Conservation (phyloP, 371 early-diverging fungal species). For the Chytridium lagenaria region DNA sequence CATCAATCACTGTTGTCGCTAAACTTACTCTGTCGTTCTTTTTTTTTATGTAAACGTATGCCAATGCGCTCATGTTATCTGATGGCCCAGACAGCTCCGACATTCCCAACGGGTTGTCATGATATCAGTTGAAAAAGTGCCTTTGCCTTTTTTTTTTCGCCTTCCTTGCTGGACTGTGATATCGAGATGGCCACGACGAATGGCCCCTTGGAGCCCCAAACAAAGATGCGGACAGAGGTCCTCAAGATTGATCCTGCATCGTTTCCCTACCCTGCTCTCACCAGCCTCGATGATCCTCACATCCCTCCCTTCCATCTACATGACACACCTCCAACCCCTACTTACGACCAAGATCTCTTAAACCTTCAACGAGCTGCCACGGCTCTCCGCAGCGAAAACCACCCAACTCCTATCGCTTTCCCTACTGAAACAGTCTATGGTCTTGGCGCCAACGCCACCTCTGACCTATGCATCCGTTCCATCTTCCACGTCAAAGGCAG, state of each 20-base stretch:
- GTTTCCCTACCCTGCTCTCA: slow-evolving; percentile 3
- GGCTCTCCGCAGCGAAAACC: background rate
- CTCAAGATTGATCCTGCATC: slow-evolving; percentile 20
- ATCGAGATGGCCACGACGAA: background rate
- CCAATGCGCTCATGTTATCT: no score
- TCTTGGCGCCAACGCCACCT: slow-evolving; percentile 91
- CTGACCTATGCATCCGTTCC: slow-evolving; percentile 70
- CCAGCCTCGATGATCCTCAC: background rate
- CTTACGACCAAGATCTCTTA: background rate
- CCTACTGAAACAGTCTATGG: slow-evolving; percentile 99
- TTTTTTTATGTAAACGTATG: no score
- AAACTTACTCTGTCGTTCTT: no score
- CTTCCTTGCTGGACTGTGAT: background rate
- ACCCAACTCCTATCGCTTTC: slow-evolving; percentile 77
- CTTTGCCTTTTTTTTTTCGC: background rate
- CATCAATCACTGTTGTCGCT: no score
- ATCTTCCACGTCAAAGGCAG: slow-evolving; percentile 95
- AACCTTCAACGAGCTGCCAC: background rate
- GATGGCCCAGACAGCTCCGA: no score
- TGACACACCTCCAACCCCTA: background rate
- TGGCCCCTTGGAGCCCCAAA: background rate
- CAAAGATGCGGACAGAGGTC: background rate
- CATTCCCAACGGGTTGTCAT: no score
- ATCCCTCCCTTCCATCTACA: slow-evolving; percentile 7
- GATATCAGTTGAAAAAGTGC: no score